Evolutionary conservation across 2,329 filamentous ascomycete genomes (phyloP), one percentile per base, ranked within the genome.

Genomic region (Colletotrichum nymphaeae): DNA sequence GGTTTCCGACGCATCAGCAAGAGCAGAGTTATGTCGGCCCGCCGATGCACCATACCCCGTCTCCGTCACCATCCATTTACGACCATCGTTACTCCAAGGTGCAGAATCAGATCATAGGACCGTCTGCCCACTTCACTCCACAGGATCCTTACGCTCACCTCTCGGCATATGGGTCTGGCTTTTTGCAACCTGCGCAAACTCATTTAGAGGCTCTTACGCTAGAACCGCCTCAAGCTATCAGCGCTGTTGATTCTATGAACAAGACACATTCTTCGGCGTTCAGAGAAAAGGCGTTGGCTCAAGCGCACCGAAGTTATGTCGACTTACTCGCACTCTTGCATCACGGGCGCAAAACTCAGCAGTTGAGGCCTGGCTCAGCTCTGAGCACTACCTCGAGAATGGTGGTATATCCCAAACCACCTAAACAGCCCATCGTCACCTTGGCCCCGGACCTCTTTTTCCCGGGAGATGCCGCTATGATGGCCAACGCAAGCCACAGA

Each of bases 261-360:
- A 56, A 60, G 42, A 22, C 79, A 19, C 78, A 81, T 4, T 81
- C 81, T 19, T 67, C 79, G 19, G 83, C 82, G 9, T 94, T 94
- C 78, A 92, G 91, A 75, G 93, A 95, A 75, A 92, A 90, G 75
- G 89, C 90, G 2, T 83, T 95, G 28, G 85, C 88, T 16, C 92
- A 91, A 83, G 93, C 93, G n/a, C 92, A 95, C 79, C 87, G 88
- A 76, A 89, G 92, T 37, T 95, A 95, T 81, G 86, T 93, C 60
- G 92, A 94, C 75, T 86, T 96, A 8, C 83, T 95, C 4, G 84
- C 90, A 11, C 90, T 90, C 75, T 85, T 94, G 7, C 90, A 93
- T 74, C 87, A 90, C 65, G 86, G 85, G 24, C 91, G 90, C 70
- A 91, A 86, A 77, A 81, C 84, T 2, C 83, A 83, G 11, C 80